Conservation (phyloP, 768 basidiomycete genomes). For the Leccinellum luteum region DNA sequence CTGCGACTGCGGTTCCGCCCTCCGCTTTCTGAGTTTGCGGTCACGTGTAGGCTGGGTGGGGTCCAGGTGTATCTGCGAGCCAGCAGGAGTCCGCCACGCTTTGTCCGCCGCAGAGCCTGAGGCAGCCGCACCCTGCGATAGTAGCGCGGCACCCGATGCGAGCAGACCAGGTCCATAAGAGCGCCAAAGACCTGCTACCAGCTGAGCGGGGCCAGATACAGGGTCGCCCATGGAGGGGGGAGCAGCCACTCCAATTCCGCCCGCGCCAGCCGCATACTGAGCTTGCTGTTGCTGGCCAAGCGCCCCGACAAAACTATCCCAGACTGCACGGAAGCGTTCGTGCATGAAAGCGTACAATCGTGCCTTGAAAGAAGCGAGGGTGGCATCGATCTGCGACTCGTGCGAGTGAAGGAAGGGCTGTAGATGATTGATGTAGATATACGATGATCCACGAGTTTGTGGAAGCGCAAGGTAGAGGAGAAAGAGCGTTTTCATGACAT, state of each 20-base stretch:
- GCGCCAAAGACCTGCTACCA: conserved; percentile 69
- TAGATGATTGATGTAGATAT: conserved; percentile 77
- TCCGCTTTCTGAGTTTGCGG: conserved; percentile 45
- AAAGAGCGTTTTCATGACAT: conserved; percentile 74
- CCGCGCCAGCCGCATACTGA: conserved; percentile 17
- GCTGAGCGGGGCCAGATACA: conserved; percentile 60
- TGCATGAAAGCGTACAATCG: conserved; percentile 64
- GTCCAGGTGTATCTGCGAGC: conserved; percentile 30
- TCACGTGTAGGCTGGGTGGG: conserved; percentile 37
- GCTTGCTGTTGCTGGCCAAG: conserved; percentile 42
- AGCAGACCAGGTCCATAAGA: conserved; percentile 73
- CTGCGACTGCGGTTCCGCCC: conserved; percentile 42
- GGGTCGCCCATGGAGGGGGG: conserved; percentile 52
- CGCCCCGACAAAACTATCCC: conserved; percentile 59
- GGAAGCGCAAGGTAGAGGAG: conserved; percentile 89
- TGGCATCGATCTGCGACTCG: conserved; percentile 81
- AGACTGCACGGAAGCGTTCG: conserved; percentile 56
- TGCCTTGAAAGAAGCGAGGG: conserved; percentile 63
- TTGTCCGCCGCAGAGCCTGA: conserved; percentile 31
- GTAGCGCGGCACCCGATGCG: conserved; percentile 61
- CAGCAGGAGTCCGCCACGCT: conserved; percentile 28
- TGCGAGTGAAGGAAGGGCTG: conserved; percentile 81
- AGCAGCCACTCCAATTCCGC: conserved; percentile 28
- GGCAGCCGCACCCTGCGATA: conserved; percentile 50
- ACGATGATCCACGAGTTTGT: conserved; percentile 84